Base-by-base conservation (phyloP, 768 basidiomycete genomes). In the Chalciporus sphaerocephalus region DNA sequence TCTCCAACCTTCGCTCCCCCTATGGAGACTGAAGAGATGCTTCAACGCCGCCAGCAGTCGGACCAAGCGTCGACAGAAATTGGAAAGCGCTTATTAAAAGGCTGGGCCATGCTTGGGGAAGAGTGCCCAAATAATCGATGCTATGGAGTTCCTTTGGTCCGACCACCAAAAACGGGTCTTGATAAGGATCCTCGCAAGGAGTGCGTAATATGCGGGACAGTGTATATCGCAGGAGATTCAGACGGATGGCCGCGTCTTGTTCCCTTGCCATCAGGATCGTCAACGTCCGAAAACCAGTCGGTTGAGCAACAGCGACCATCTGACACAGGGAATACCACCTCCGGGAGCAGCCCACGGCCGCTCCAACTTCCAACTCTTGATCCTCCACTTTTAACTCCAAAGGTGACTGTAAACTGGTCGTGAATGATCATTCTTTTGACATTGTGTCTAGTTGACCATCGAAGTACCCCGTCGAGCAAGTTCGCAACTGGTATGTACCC, bases 31-130 rank as follows among this genome's bases (percentile, higher is more conserved):
- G 82, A 81, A 52, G 80, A 83, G 52, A 75, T 73, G 18, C 67
- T 80, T 18, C 78, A 78, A 27, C 76, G 91, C 23, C 79, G 91
- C 42, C 80, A 83, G 48, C 90, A 92, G 62, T 89, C 87, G 2
- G 90, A 93, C 60, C 68, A 64, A 32, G 91, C 92, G 13, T 88
- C 89, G 3, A 67, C 81, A 40, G 85, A 86, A 57, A 87, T 93
- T 23, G 92, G 87, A 35, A 83, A 78, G 51, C 76, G 81, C 20
- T 70, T 93, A 48, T 66, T 93, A 37, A 81, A 80, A 56, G 91
- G 87, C 32, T 93, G 88, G 87, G 81, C 91, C 0, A 88, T 93
- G 86, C 72, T 93, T n/a, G 87, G 75, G 18, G 88, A 92, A 28
- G 88, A 91, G 66, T 93, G 92, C 58, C 79, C 80, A 0, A 85